Evolutionary conservation across 768 basidiomycete genomes (phyloP), one percentile per base, ranked within the genome.

Genomic region (Scleroderma citrinum): DNA sequence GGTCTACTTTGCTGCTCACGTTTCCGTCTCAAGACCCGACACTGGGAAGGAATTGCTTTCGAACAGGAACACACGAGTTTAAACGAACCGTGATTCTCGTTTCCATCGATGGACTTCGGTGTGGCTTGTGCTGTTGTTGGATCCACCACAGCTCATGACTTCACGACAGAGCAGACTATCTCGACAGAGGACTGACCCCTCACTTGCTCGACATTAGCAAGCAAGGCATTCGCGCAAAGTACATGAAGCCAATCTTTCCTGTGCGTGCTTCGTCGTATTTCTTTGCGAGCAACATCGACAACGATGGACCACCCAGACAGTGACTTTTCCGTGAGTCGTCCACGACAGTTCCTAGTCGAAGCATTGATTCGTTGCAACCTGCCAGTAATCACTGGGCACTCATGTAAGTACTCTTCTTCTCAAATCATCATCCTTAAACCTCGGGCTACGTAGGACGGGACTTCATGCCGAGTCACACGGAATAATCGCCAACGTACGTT

Each of bases 391-490:
- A 95, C 63, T 96, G 92, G 92, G 67, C 84, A 3, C 62, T 95
- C 32, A 82, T 95, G 89, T 91, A 60, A 23, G 76, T 61, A 6
- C 17, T 21, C 24, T 23, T 10, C 44, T 16, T 30, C 3, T 35
- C 49, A 37, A 50, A 8, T 54, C 11, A 29, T 41, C 50, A 16
- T 48, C 30, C n/a, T 21, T 44, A 35, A 43, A n/a, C 8, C n/a
- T 19, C 17, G 26, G 30, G 35, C 8, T 30, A 20, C 19, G 30
- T 51, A 92, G 89, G 83, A 96, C 92, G 13, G 93, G 93, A 2
- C 75, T 95, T 3, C 79, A 91, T 60, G 87, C 87, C 0, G 91
- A 94, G 65, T 87, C 87, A 19, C 91, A 95, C 63, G 92, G 92
- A 12, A 92, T 96, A 40, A 78, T 96, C 20, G 92, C 81, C 12